phyloP scores from a whole-genome alignment of 306 rosid species.

The Vigna reflexopilosa region DNA sequence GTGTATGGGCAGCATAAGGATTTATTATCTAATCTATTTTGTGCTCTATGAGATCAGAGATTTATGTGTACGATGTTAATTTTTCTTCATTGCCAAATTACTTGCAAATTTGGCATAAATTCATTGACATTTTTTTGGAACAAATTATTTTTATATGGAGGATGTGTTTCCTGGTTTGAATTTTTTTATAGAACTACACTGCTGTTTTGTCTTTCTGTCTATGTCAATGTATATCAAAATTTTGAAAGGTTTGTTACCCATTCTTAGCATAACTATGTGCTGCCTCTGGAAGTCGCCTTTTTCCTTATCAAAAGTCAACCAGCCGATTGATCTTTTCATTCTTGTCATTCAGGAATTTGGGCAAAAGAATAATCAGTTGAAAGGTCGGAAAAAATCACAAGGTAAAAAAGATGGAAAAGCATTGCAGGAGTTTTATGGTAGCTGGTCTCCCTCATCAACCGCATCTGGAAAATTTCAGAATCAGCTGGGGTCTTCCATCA shows the following conservation, averaged over 20 bases:
- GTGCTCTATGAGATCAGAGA: neutral
- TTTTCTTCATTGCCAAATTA: neutral
- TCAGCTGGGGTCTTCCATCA: conserved; percentile 51
- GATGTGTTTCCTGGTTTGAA: neutral
- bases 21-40: neutral
- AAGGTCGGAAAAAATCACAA: conserved; percentile 54
- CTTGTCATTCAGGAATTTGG: conserved; percentile 50
- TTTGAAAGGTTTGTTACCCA: neutral
- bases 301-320: neutral
- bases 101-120: neutral
- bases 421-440: conserved; percentile 53
- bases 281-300: conserved; percentile 16
- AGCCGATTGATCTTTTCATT: neutral
- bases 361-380: conserved; percentile 55
- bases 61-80: neutral
- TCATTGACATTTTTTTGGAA: neutral
- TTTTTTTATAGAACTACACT: neutral
- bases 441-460: conserved; percentile 56
- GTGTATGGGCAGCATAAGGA: neutral
- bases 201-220: neutral
- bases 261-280: neutral
- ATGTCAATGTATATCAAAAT: neutral
- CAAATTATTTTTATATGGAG: neutral
- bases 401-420: conserved; percentile 50
- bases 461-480: conserved; percentile 55